A percentile compares a stretch with the other conserved stretches of the same genome.
Evolutionary conservation across 768 basidiomycete species (phyloP).

Genomic region (Xanthoconium purpureum): DNA sequence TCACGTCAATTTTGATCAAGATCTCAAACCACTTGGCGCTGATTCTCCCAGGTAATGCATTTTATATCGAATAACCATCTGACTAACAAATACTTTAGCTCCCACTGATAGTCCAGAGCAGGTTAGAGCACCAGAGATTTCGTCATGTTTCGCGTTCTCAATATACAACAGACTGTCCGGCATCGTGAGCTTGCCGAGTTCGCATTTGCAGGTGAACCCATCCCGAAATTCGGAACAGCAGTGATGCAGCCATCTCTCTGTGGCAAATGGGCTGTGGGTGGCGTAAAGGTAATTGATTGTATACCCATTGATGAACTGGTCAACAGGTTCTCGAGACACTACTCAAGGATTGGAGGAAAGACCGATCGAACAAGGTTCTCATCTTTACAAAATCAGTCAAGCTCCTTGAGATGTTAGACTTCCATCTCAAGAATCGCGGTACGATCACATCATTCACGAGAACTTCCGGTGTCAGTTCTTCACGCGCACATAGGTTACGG

Average conservation of each 20-base stretch:
- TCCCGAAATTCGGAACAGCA: slow-evolving; percentile 60
- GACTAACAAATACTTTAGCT: slow-evolving; percentile 38
- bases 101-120: slow-evolving; percentile 69
- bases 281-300: not conserved
- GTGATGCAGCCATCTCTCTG: slow-evolving; percentile 67
- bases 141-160: not conserved
- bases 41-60: slow-evolving; percentile 68
- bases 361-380: slow-evolving; percentile 77
- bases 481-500: slow-evolving; percentile 41
- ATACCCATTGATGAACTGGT: not conserved
- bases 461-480: not conserved
- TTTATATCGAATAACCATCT: not conserved
- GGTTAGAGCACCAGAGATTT: slow-evolving; percentile 32
- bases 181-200: slow-evolving; percentile 60
- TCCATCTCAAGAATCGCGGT: slow-evolving; percentile 63
- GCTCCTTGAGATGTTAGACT: slow-evolving; percentile 80
- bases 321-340: slow-evolving; percentile 64
- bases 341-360: slow-evolving; percentile 64
- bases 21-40: slow-evolving; percentile 86
- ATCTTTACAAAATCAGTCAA: slow-evolving; percentile 94
- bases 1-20: slow-evolving; percentile 80
- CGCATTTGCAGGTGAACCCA: slow-evolving; percentile 56
- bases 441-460: not conserved
- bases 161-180: slow-evolving; percentile 38
- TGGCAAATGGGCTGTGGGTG: slow-evolving; percentile 81